Conservation (phyloP, 225 moss, liverwort and hornwort genomes). For the Bryum argenteum region DNA sequence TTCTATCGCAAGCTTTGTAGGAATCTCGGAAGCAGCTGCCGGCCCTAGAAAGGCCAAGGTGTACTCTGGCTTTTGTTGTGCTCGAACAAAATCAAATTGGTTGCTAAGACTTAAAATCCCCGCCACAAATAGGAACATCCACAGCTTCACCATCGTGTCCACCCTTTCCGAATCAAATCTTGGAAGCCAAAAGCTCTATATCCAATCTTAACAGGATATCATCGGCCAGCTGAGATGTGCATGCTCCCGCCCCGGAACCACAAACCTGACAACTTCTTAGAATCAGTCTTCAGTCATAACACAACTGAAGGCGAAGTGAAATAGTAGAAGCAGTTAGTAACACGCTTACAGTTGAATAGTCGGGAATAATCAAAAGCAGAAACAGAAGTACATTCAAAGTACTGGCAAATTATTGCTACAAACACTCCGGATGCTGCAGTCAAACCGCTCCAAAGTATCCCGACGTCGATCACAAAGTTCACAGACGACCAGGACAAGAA, state of each 20-base stretch:
- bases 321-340: neutral
- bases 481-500: neutral
- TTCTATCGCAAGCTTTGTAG: conserved; percentile 49
- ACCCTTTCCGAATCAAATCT: conserved; percentile 4
- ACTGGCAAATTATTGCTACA: neutral
- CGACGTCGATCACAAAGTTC: neutral
- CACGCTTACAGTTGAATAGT: neutral
- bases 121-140: conserved; percentile 28
- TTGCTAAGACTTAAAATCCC: conserved; percentile 31
- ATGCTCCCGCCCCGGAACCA: conserved; percentile 17
- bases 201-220: neutral
- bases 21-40: conserved; percentile 54
- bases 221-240: conserved; percentile 23
- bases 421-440: neutral
- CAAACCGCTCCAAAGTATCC: neutral
- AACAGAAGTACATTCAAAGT: conserved; percentile 7
- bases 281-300: conserved; percentile 3
- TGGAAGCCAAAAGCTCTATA: neutral
- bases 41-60: conserved; percentile 49
- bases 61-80: conserved; percentile 27
- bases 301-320: neutral
- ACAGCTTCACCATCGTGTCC: conserved; percentile 33
- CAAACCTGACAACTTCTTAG: neutral
- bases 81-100: conserved; percentile 27
- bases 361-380: neutral